Evolutionary conservation across 495 filamentous ascomycete species (phyloP).

Genomic region (Podospora sp.): DNA sequence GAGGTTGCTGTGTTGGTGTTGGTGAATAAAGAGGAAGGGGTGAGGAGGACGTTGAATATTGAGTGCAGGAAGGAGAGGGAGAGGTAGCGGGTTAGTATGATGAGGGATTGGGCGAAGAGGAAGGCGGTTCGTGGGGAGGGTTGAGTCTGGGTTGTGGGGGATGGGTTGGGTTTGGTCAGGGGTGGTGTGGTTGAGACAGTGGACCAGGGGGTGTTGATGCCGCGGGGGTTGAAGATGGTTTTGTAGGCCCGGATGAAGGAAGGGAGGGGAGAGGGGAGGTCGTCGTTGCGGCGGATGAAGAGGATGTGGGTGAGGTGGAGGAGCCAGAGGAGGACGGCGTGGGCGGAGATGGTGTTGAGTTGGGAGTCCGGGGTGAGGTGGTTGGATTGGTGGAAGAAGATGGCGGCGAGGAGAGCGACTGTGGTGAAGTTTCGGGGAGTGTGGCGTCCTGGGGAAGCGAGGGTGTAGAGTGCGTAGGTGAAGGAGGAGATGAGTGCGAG

Average conservation of each 20-base stretch:
- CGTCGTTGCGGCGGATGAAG: not conserved
- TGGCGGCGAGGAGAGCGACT: not conserved
- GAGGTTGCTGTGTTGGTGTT: not conserved
- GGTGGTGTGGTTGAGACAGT: not conserved
- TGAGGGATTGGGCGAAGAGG: not conserved
- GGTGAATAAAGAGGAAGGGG: not conserved
- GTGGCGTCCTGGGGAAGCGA: not conserved
- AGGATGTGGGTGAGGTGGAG: not conserved
- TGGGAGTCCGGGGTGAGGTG: not conserved
- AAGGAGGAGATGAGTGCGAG: not conserved
- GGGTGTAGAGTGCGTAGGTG: not conserved
- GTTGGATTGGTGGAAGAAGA: not conserved
- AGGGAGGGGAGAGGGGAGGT: not conserved
- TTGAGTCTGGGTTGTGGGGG: not conserved
- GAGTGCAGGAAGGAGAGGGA: not conserved
- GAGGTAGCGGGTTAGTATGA: not conserved
- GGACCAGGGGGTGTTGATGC: not conserved
- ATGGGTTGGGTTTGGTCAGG: not conserved
- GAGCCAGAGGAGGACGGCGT: not conserved
- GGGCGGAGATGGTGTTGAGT: not conserved
- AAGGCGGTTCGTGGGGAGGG: not conserved
- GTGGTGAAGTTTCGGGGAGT: not conserved
- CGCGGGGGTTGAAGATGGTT: not conserved
- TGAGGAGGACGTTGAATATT: not conserved
- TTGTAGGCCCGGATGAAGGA: not conserved